Conservation (phyloP, 2,329 filamentous ascomycete genomes). For the Incumbomyces delicatus region DNA sequence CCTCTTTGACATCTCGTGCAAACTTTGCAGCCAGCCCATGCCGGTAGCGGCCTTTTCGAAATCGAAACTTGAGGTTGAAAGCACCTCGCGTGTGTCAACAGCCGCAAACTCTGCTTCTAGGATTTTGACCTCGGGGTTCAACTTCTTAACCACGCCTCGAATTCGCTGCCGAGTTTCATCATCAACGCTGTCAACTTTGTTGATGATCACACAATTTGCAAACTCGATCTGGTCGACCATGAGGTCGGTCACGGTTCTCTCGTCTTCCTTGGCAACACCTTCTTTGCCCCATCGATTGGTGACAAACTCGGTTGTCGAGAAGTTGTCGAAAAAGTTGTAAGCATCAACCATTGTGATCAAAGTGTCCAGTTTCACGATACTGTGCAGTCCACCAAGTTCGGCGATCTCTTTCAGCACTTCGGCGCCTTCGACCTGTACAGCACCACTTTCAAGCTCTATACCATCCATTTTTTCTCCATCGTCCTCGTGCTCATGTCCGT, state of each 20-base stretch:
- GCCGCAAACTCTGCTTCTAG: conserved; percentile 50
- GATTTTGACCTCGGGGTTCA: conserved; percentile 59
- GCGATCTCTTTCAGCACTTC: conserved; percentile 40
- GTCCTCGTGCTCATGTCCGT: background rate
- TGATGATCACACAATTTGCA: conserved; percentile 61
- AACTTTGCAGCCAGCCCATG: conserved; percentile 59
- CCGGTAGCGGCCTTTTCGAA: conserved; percentile 55
- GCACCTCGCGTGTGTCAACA: conserved; percentile 52
- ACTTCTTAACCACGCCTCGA: conserved; percentile 44
- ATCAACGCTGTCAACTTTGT: conserved; percentile 57
- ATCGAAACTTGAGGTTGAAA: conserved; percentile 57
- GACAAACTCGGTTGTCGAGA: conserved; percentile 59
- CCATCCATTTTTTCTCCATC: conserved; percentile 25
- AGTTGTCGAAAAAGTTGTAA: conserved; percentile 63
- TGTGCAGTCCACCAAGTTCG: conserved; percentile 53
- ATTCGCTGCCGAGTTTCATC: conserved; percentile 39
- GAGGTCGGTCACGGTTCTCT: conserved; percentile 63
- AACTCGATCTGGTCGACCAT: conserved; percentile 74
- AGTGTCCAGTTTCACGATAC: conserved; percentile 58
- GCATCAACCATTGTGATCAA: conserved; percentile 65
- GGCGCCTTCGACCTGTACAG: conserved; percentile 28
- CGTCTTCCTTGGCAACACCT: conserved; percentile 56
- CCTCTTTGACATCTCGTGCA: conserved; percentile 57
- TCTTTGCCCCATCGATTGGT: conserved; percentile 51
- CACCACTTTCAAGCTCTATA: conserved; percentile 16